Conservation (phyloP, 2,329 filamentous ascomycete genomes). For the Cercospora beticola region DNA sequence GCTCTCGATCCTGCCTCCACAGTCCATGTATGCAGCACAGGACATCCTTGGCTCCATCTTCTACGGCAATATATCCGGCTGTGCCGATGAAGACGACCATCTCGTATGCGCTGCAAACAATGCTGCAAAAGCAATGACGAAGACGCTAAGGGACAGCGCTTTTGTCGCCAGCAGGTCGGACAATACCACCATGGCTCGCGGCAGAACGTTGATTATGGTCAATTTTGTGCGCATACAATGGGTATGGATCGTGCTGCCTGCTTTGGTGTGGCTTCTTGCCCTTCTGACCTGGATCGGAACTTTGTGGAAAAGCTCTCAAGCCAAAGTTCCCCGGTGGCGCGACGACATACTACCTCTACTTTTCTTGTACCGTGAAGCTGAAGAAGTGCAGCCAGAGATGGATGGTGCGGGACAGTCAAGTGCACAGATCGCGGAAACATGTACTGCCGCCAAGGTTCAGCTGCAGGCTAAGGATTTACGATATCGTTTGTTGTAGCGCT, state of each 20-base stretch:
- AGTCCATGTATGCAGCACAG: not conserved
- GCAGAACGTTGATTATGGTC: not conserved
- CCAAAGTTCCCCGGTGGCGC: not conserved
- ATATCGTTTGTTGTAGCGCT: not conserved
- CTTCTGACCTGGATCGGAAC: not conserved
- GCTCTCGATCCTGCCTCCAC: not conserved
- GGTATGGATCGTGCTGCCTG: not conserved
- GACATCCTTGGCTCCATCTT: not conserved
- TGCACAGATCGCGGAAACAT: not conserved
- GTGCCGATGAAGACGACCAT: not conserved
- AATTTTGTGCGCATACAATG: not conserved
- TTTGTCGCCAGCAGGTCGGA: not conserved
- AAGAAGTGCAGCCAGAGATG: not conserved
- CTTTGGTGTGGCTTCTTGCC: not conserved
- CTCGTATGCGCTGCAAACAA: not conserved
- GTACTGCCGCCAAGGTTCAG: not conserved
- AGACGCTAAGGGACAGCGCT: not conserved
- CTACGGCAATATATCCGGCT: not conserved
- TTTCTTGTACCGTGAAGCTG: not conserved
- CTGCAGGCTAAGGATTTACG: not conserved
- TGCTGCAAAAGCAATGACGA: not conserved
- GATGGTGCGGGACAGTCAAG: not conserved
- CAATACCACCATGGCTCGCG: not conserved
- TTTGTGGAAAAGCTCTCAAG: not conserved
- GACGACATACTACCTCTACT: not conserved